Conservation (phyloP, 108 stramenopile genomes). For the Parietichytrium sp. region DNA sequence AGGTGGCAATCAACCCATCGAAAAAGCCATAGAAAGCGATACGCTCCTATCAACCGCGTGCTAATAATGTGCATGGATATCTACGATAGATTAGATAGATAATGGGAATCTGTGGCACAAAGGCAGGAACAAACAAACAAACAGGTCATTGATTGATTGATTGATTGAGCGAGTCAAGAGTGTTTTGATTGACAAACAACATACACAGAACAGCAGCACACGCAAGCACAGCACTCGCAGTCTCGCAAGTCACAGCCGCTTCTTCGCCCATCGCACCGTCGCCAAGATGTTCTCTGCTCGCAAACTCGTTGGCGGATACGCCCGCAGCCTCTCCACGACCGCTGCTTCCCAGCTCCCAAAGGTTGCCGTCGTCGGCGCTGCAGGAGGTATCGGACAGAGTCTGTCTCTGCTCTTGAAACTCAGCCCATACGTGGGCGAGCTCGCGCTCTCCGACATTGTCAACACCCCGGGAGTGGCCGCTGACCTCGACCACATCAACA, state of each 20-base stretch:
- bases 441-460: constrained; percentile 70
- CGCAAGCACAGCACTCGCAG: neutral
- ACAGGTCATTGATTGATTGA: neutral
- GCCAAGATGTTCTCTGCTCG: neutral
- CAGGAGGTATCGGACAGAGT: constrained; percentile 97
- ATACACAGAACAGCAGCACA: neutral
- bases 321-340: constrained; percentile 14
- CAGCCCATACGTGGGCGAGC: constrained; percentile 71
- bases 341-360: constrained; percentile 55
- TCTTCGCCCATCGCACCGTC: neutral
- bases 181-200: neutral
- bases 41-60: no score
- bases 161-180: neutral
- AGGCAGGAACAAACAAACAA: no score
- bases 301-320: neutral
- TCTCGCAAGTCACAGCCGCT: neutral
- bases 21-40: no score
- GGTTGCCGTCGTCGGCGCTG: constrained; percentile 89
- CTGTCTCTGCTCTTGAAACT: constrained; percentile 93
- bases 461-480: constrained; percentile 94
- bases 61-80: no score
- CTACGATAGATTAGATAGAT: no score
- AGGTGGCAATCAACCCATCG: no score
- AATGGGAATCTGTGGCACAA: no score
- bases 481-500: constrained; percentile 78